Evolutionary conservation across 2,329 filamentous ascomycete genomes (phyloP), one percentile per base, ranked within the genome.

Genomic region (Nemania diffusa): DNA sequence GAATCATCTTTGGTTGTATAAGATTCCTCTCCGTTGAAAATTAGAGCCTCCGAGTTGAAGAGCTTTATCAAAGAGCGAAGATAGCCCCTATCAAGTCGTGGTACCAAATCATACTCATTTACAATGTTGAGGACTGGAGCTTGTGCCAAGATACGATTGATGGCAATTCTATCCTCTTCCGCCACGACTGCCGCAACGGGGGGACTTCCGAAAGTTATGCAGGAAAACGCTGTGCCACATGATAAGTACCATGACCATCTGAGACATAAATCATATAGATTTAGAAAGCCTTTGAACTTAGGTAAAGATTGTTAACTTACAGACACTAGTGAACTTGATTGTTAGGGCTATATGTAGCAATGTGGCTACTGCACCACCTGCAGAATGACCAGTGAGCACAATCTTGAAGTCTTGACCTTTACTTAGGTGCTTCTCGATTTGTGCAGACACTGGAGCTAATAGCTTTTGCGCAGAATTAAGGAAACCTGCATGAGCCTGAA

Each of bases 1-100:
- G 22, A 26, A 4, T 15, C 27, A 26, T 22, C 44, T 27, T 40
- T 44, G 11, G 44, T 20, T 22, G 46, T 51, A n/a, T 34, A 9
- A 0, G 44, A 26, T 11, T 40, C 44, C 8, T 51, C 57, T 7
- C 29, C 15, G 8, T 22, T 27, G 29, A 7, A 13, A 40, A 15
- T 7, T 5, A 13, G 17, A 40, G 24, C 44, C 6, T 22, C 22
- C n/a, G 46, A 51, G 7, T 50, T 50, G 57, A 51, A 59, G 22
- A 59, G 57, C 5, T n/a, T 29, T n/a, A 59, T n/a, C 4, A 59
- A 29, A 5, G 57, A 59, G 11, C 57, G 57, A 17, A 59, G n/a
- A 59, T 59, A 59, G 13, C 29, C 57, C 1, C n/a, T 34, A 22
- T 59, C 57, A 51, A 59, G 57, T 44, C 57, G 57, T 34, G 57